Percentiles rank a stretch among this genome's conserved stretches.
Evolutionary conservation across 2,329 filamentous ascomycete species (phyloP).

Genomic region (Colletotrichum lini): DNA sequence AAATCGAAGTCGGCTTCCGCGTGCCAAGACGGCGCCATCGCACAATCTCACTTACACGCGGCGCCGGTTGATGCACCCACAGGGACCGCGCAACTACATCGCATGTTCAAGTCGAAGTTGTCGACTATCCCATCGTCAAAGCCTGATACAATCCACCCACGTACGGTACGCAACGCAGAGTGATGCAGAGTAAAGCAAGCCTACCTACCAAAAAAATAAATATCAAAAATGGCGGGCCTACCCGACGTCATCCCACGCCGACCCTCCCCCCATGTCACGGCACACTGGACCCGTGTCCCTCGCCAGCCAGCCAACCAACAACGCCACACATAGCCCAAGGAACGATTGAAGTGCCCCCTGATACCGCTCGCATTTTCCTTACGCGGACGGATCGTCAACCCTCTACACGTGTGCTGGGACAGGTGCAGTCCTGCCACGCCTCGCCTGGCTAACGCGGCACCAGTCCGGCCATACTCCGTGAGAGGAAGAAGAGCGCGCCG

Average conservation of each 20-base stretch:
- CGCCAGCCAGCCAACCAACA: background rate
- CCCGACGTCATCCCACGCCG: constrained; percentile 29
- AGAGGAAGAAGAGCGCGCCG: background rate
- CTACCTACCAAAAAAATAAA: background rate
- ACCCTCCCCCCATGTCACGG: background rate
- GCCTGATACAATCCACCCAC: too few species aligned
- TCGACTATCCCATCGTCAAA: background rate
- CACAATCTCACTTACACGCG: background rate
- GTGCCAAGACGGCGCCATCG: background rate
- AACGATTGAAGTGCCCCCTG: too few species aligned
- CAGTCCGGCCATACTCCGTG: background rate
- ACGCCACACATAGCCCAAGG: too few species aligned
- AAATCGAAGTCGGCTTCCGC: background rate
- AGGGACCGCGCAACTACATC: background rate
- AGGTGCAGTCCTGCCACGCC: background rate
- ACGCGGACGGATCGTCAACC: background rate
- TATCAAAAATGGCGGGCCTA: background rate
- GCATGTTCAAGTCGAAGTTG: background rate
- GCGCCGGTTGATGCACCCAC: background rate
- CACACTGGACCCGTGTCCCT: background rate
- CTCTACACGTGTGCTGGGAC: too few species aligned
- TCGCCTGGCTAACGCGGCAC: constrained; percentile 14
- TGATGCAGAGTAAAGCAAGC: background rate
- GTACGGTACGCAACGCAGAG: background rate
- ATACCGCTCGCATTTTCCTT: background rate